A percentile compares a stretch with the other conserved stretches of the same genome.
These are phyloP conservation scores for Blepharisma japonicum DNA, from an alignment of 73 alveolate species.

Conservation along the genomic window DNA sequence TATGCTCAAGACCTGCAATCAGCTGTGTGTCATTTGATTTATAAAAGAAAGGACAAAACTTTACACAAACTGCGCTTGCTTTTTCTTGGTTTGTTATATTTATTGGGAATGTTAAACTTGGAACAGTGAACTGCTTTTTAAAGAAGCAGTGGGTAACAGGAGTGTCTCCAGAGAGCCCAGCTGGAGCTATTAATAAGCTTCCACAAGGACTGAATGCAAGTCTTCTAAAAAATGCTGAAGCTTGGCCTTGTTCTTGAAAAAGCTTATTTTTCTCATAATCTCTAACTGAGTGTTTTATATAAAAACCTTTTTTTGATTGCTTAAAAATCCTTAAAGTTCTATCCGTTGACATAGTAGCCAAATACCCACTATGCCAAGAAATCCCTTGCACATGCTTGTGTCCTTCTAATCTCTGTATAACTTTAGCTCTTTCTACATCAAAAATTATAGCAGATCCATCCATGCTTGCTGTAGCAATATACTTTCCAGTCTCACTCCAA, in stretches of 20 bases:
- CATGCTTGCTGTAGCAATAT: conserved; percentile 11
- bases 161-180: neutral
- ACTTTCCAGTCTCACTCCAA: neutral
- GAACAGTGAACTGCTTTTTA: neutral
- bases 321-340: conserved; percentile 1
- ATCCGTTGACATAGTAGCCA: conserved; percentile 25
- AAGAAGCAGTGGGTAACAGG: neutral
- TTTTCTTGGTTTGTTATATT: neutral
- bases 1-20: neutral
- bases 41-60: neutral
- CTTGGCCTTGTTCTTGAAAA: conserved; percentile 21
- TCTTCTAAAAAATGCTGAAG: conserved; percentile 21
- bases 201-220: conserved; percentile 1
- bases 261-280: conserved; percentile 13
- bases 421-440: conserved; percentile 12
- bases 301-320: conserved; percentile 18
- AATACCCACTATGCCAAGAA: neutral
- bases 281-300: neutral
- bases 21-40: neutral
- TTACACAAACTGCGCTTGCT: neutral
- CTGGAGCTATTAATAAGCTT: neutral
- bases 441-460: conserved; percentile 18
- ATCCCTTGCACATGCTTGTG: conserved; percentile 20
- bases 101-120: neutral
- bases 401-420: conserved; percentile 24